Percentiles rank a stretch among this genome's conserved stretches.
Conservation (phyloP, 306 rosid genomes). For the Lathyrus aphaca region DNA sequence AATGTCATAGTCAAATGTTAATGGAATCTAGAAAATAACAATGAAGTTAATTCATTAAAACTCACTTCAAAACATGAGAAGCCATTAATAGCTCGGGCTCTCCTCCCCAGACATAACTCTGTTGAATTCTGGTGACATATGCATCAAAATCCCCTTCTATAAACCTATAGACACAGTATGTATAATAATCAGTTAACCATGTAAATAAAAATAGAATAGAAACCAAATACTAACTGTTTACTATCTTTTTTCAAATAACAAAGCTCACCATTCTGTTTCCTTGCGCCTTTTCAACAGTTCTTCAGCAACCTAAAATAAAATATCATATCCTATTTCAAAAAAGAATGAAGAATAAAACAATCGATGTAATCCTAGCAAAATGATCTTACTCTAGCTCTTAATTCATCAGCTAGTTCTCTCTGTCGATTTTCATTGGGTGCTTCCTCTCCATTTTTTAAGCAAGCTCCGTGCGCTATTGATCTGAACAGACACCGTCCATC, state of each 20-base stretch:
- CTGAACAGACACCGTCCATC: slow-evolving; percentile 93
- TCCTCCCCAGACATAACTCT: slow-evolving; percentile 89
- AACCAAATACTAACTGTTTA: slow-evolving; percentile 20
- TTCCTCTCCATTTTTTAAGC: slow-evolving; percentile 78
- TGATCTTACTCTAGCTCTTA: slow-evolving; percentile 75
- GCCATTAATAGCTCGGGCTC: slow-evolving; percentile 96
- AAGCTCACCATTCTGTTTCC: slow-evolving; percentile 82
- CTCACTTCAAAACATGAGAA: slow-evolving; percentile 88
- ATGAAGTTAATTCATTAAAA: slow-evolving; percentile 17
- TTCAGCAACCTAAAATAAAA: slow-evolving; percentile 65
- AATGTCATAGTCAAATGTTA: background rate
- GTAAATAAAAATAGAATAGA: slow-evolving; percentile 4
- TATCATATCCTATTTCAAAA: background rate
- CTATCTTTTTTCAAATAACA: background rate
- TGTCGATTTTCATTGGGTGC: slow-evolving; percentile 87
- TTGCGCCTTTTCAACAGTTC: slow-evolving; percentile 87
- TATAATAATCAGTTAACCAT: background rate
- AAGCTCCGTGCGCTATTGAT: slow-evolving; percentile 88
- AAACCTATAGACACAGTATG: slow-evolving; percentile 53
- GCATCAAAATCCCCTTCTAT: slow-evolving; percentile 90
- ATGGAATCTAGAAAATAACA: background rate
- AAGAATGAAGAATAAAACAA: background rate
- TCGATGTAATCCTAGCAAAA: background rate
- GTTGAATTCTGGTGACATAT: slow-evolving; percentile 70
- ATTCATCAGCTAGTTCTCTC: slow-evolving; percentile 86